A percentile compares a stretch with the other conserved stretches of the same genome.
Evolutionary conservation across 768 basidiomycete species (phyloP).

Genomic region (Tricholoma furcatifolium): DNA sequence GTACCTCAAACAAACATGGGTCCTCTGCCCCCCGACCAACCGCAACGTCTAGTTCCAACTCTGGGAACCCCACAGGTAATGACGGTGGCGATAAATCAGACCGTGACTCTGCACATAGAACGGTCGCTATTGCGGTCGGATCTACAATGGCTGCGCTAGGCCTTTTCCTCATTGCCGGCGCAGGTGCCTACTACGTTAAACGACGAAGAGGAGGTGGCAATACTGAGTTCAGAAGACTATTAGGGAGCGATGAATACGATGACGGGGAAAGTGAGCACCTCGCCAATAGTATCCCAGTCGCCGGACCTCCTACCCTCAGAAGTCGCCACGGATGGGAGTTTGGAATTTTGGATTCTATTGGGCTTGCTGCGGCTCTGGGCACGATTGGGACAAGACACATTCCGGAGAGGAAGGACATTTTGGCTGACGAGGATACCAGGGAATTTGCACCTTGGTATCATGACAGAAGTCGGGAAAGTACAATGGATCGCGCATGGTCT

Average conservation of each 20-base stretch:
- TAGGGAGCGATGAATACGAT: slow-evolving; percentile 31
- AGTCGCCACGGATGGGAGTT: slow-evolving; percentile 15
- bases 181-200: slow-evolving; percentile 43
- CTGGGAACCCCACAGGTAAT: slow-evolving; percentile 16
- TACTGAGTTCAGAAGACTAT: slow-evolving; percentile 29
- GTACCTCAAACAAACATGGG: not conserved
- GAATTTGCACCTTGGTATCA: slow-evolving; percentile 47
- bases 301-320: slow-evolving; percentile 12
- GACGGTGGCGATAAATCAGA: slow-evolving; percentile 12
- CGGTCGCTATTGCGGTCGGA: slow-evolving; percentile 58
- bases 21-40: slow-evolving; percentile 17
- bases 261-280: slow-evolving; percentile 30
- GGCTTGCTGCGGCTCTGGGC: slow-evolving; percentile 32
- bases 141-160: slow-evolving; percentile 60
- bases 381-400: slow-evolving; percentile 21
- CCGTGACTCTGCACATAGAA: slow-evolving; percentile 19
- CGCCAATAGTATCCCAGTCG: slow-evolving; percentile 30
- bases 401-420: slow-evolving; percentile 61
- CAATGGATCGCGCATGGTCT: slow-evolving; percentile 54
- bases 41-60: slow-evolving; percentile 21
- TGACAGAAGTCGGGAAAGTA: slow-evolving; percentile 34
- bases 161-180: slow-evolving; percentile 44
- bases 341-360: slow-evolving; percentile 19
- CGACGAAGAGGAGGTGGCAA: slow-evolving; percentile 25
- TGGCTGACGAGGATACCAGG: slow-evolving; percentile 71